Conservation (phyloP, 495 filamentous ascomycete species). For the Clohesyomyces aquaticus region DNA sequence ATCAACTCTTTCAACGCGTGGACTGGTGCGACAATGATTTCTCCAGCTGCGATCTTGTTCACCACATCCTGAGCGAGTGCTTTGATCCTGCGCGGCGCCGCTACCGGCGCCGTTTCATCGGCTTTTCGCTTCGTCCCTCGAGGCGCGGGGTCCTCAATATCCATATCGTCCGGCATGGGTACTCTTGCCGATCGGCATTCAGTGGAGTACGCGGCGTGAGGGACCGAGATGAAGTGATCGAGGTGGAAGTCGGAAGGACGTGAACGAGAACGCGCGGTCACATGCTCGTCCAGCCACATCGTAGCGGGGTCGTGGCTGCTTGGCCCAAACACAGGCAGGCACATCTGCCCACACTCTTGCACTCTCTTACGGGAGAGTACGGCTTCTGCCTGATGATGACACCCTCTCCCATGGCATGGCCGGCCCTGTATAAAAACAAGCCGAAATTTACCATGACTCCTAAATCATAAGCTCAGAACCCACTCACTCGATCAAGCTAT, state of each 20-base stretch:
- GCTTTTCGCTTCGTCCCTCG: conserved; percentile 42
- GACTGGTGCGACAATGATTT: conserved; percentile 97
- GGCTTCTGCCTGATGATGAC: neutral
- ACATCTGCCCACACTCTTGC: neutral
- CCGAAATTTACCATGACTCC: no score
- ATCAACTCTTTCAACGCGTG: conserved; percentile 97
- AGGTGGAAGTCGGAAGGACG: neutral
- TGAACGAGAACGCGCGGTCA: neutral
- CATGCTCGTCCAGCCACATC: neutral
- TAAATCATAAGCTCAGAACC: no score
- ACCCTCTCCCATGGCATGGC: no score
- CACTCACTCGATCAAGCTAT: no score
- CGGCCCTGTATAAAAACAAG: no score
- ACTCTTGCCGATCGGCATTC: neutral
- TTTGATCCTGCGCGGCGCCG: conserved; percentile 74
- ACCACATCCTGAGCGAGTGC: conserved; percentile 93
- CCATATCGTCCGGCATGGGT: conserved; percentile 34
- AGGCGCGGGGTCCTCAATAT: conserved; percentile 22
- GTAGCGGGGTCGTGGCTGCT: neutral
- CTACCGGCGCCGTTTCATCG: conserved; percentile 27
- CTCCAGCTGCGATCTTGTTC: conserved; percentile 99
- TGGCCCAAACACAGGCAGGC: neutral
- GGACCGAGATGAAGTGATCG: neutral
- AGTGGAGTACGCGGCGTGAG: neutral
- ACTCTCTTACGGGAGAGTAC: neutral